Percentiles rank a stretch among this genome's conserved stretches.
Evolutionary conservation across 23 red algal genomes (phyloP).

Genomic region (Cyanidiococcus yangmingshanensis): DNA sequence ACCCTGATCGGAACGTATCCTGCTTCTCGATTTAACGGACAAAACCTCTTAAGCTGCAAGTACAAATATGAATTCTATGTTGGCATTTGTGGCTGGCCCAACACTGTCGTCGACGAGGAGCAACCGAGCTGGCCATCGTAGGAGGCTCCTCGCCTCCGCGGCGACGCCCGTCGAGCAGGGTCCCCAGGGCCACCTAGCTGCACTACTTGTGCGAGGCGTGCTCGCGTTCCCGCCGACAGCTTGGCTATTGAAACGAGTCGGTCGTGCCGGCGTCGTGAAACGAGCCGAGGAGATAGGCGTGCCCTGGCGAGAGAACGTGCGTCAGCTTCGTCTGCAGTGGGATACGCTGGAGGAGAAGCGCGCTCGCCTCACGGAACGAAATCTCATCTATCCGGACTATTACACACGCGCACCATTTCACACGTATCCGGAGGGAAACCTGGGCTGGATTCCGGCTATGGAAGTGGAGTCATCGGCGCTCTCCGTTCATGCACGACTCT

Average conservation of each 20-base stretch:
- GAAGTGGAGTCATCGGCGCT: slow-evolving; percentile 20
- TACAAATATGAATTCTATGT: no score
- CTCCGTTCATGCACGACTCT: slow-evolving; percentile 20
- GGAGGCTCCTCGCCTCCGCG: background rate
- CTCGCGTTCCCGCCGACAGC: slow-evolving; percentile 13
- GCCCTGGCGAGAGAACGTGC: slow-evolving; percentile 1
- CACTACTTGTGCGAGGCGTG: background rate
- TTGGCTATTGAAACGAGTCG: background rate
- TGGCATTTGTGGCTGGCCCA: background rate
- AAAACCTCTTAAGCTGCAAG: no score
- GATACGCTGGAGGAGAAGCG: background rate
- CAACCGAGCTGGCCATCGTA: background rate
- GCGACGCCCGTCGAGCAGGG: background rate
- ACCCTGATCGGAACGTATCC: no score
- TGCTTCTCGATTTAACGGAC: no score
- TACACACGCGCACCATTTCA: slow-evolving; percentile 14
- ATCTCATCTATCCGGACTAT: slow-evolving; percentile 14
- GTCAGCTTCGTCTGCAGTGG: background rate
- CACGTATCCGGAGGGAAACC: slow-evolving; percentile 26
- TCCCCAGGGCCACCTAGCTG: background rate
- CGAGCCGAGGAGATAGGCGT: slow-evolving; percentile 5
- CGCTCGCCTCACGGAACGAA: background rate
- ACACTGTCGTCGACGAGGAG: background rate
- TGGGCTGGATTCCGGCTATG: slow-evolving; percentile 24
- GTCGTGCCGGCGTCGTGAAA: background rate